Evolutionary conservation across 805 yeast species (phyloP), one percentile per base, ranked within the genome.

Genomic region (Teunomyces aglyptinius): DNA sequence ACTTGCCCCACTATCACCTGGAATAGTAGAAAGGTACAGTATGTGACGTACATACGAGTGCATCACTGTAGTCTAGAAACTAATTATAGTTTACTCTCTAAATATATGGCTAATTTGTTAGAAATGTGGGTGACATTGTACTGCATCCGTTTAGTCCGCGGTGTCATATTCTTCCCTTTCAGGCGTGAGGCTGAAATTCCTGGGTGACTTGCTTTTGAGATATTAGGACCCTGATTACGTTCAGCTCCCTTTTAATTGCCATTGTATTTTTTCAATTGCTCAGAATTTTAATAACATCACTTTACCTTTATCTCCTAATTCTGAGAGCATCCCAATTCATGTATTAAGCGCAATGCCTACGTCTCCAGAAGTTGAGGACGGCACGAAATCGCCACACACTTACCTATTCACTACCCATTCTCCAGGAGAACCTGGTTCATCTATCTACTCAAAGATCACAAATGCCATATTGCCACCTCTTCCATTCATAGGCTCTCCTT

Each of bases 391-490:
- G 39, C 39, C 28, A 3, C 24, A 24, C 16, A 13, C 39, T 6
- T 6, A 22, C 16, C 1, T 22, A 15, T 35, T 22, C 15, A 36
- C 27, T 12, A 20, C 27, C 4, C 16, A 20, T 19, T 22, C 39
- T 20, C 18, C 39, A 3, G 39, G 18, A 36, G 28, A 36, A 3
- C 13, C 22, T 7, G 33, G 16, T 12, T 19, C 40, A 2, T 47
- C 48, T 5, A 39, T 47, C 13, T 47, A 29, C 20, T 13, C 41
- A 15, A 44, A 47, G 22, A 19, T 45, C 11, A 22, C 39, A 5
- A 20, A 36, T n/a, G 39, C 28, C 27, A 36, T 34, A 11, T 10
- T 36, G 11, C 27, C 39, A n/a, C 39, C 39, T 8, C 11, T 36
- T 4, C 39, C 26, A 8, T 36, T 36, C 7, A 8, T 20, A 13